These are phyloP conservation scores for Diaporthe batatas DNA, from an alignment of 2,329 filamentous ascomycete genomes.

Conservation along the genomic window DNA sequence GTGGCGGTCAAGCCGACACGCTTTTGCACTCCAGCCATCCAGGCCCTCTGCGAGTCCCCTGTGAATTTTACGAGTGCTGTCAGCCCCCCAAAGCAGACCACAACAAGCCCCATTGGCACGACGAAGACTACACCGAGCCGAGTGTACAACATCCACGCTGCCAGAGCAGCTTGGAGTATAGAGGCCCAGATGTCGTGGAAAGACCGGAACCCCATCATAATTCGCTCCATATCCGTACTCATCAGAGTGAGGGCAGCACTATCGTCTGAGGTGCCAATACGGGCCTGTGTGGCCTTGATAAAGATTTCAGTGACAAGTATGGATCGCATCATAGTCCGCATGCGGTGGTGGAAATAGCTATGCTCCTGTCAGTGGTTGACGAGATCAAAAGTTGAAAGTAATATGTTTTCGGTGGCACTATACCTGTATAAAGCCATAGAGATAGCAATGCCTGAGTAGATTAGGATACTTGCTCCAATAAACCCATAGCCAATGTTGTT, in stretches of 20 bases:
- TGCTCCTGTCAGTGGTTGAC: conserved; percentile 35
- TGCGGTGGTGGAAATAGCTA: conserved; percentile 28
- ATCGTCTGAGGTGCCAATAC: conserved; percentile 45
- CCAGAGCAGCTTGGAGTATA: conserved; percentile 50
- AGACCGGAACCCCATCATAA: conserved; percentile 48
- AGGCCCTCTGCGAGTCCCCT: conserved; percentile 47
- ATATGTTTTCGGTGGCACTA: conserved; percentile 41
- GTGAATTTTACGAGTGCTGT: conserved; percentile 42
- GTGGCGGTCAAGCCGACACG: conserved; percentile 48
- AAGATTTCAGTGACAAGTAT: conserved; percentile 44
- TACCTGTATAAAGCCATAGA: conserved; percentile 53
- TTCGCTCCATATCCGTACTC: conserved; percentile 55
- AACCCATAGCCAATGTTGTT: conserved; percentile 50
- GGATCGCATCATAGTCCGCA: conserved; percentile 27
- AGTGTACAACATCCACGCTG: conserved; percentile 51
- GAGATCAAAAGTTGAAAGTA: conserved; percentile 38
- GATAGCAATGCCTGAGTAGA: conserved; percentile 52
- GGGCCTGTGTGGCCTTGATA: conserved; percentile 44
- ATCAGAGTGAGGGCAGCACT: conserved; percentile 54
- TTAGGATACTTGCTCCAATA: conserved; percentile 50
- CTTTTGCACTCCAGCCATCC: conserved; percentile 50
- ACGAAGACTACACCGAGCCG: conserved; percentile 51
- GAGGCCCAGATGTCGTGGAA: conserved; percentile 55
- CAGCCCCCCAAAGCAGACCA: conserved; percentile 44
- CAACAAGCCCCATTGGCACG: conserved; percentile 50